A percentile compares a stretch with the other conserved stretches of the same genome.
These are phyloP conservation scores for Gyrodon lividus DNA, from an alignment of 768 basidiomycete species.

Conservation along the genomic window DNA sequence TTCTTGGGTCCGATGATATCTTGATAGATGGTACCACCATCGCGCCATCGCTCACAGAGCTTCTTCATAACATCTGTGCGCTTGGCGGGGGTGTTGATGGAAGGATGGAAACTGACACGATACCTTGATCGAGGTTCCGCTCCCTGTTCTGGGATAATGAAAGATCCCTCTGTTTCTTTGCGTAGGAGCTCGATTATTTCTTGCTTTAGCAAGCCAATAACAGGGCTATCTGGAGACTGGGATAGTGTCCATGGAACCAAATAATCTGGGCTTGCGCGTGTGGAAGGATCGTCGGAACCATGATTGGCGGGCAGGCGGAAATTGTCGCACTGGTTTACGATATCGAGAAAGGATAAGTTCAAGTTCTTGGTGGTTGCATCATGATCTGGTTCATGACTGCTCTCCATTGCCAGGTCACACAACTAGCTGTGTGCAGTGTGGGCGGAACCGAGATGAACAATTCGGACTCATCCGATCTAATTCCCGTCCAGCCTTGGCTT, in stretches of 20 bases:
- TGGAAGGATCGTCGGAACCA: constrained; percentile 21
- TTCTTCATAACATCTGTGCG: constrained; percentile 62
- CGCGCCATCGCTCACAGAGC: constrained; percentile 76
- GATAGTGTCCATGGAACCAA: constrained; percentile 59
- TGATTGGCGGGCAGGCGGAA: constrained; percentile 40
- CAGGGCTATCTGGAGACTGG: constrained; percentile 47
- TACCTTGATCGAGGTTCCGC: constrained; percentile 20
- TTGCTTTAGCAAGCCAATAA: constrained; percentile 62
- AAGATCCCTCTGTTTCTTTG: constrained; percentile 44
- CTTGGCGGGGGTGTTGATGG: constrained; percentile 53
- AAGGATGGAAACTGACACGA: constrained; percentile 48
- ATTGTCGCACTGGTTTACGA: constrained; percentile 75
- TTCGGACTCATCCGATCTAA: no score
- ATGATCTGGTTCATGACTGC: background rate
- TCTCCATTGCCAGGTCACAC: constrained; percentile 1
- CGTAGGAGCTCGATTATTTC: constrained; percentile 53
- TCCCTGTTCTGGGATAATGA: constrained; percentile 39
- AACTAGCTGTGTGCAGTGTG: background rate
- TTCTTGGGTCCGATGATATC: constrained; percentile 70
- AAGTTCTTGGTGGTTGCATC: constrained; percentile 4
- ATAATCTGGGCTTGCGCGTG: constrained; percentile 36
- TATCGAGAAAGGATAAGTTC: constrained; percentile 50
- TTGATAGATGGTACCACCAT: constrained; percentile 51
- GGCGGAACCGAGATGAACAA: no score
- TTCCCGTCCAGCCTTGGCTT: no score